Evolutionary conservation across 768 basidiomycete species (phyloP), one percentile per base, ranked within the genome.

Genomic region (Mycena alexandri): DNA sequence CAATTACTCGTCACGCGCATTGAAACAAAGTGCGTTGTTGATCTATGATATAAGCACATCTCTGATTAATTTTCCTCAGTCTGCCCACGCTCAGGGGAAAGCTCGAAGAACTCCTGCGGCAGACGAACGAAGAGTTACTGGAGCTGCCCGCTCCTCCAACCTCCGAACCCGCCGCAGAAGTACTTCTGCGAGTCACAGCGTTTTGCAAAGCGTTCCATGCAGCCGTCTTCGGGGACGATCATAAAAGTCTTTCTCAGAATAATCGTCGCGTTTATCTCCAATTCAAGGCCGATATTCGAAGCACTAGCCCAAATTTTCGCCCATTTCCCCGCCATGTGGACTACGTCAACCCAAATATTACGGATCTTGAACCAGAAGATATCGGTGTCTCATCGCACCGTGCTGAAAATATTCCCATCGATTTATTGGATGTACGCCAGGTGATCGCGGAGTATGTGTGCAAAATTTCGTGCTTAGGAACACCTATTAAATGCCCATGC

Each of bases 1-100:
- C 71, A 72, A 42, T 78, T 89, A 13, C 79, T 93, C 16, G 81
- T 89, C 13, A 58, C 75, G 0, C 79, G 85, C n/a, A 89, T 91
- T 47, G 83, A 85, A 38, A 75, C 70, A 25, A 83, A 83, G 91
- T 91, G 68, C 50, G 86, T 78, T 19, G 11, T 14, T 38, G 38
- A 38, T 3, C 24, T 21, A 5, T 42, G 5, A 2, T 2, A 16
- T 50, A 16, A 48, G 24, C 42, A 7, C 41, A 33, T 19, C 21
- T 47, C 2, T 34, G 34, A 24, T 50, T 63, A 2, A 68, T 69
- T 38, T 13, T 25, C 54, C 24, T 21, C 47, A 90, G 89, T 44
- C 76, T 90, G 14, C 89, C 88, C 4, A 68, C 72, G 19, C 79
- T 90, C 8, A 78, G 69, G 25, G 55, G 70, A 2, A 75, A 82